Evolutionary conservation across 768 basidiomycete genomes (phyloP), one percentile per base, ranked within the genome.

Genomic region (Hirschioporus abietinus): DNA sequence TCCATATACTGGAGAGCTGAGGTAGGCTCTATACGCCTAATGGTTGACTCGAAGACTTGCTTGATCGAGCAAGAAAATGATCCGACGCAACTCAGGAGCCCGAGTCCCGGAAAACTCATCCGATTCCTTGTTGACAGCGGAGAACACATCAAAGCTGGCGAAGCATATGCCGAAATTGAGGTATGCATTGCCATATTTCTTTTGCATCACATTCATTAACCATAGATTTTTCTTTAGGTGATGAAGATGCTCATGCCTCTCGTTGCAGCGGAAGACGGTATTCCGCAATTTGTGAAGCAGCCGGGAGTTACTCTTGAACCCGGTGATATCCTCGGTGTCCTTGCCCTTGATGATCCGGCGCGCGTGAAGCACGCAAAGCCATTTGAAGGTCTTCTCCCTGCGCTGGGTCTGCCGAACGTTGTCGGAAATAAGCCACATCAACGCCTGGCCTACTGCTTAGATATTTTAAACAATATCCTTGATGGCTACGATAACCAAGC

Each of bases 171-270:
- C 64, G 97, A 99, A 75, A 98, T 99, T 60, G 97, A 99, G 85
- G 93, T 93, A 70, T 65, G 84, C 70, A 7, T 30, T 64, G 65
- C 64, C 60, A n/a, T 60, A 0, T 68, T 5, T 67, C 23, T 52
- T 25, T 58, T 65, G 67, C 60, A 68, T 12, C 34, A 70, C 64
- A 35, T 59, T 58, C 35, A 35, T 62, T 36, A 24, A 61, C 57
- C 30, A 30, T 30, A 8, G 8, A 3, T 30, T 2, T 8, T 30
- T 30, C 30, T 67, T 7, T 65, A 91, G 90, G 92, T 94, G 68
- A 96, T 97, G 95, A 98, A 99, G 82, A 99, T 99, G 97, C 97
- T 97, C 78, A 97, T 99, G 96, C 95, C 95, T 3, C 86, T 99
- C 65, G 88, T 93, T 65, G 95, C 95, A 6, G 86, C 91, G 1